Evolutionary conservation across 768 basidiomycete genomes (phyloP), one percentile per base, ranked within the genome.

Genomic region (Rhizopogon vinicolor): DNA sequence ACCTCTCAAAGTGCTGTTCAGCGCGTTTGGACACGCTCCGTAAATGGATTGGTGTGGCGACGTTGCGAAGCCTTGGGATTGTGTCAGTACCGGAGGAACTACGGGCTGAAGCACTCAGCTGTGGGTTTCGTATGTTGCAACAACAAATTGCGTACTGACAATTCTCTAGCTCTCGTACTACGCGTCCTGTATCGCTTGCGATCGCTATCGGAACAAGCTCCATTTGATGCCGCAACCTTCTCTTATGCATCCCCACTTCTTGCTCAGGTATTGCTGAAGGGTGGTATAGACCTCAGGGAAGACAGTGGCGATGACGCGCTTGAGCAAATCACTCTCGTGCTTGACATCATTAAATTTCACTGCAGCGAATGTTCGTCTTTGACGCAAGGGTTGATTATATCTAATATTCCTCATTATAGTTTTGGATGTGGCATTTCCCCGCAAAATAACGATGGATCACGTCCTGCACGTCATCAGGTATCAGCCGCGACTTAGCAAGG

Each of bases 121-220:
- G 70, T 58, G 12, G 14, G 51, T 53, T 31, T 44, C 28, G 14
- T 41, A 0, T 18, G 3, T 28, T 49, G 41, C 51, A 3, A 44
- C 48, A 35, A 18, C 41, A 8, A n/a, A 18, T 35, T 29, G 22
- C 5, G 25, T 45, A 22, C 14, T 62, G 39, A 57, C 28, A n/a
- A 28, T 41, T 41, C 35, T 42, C 22, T 55, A 94, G 94, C 77
- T 6, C 75, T 98, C 33, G 78, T 95, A 25, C 74, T 91, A 44
- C 89, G 97, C 28, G 85, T 98, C 1, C 75, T 99, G 2, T 89
- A 96, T 67, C 84, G 91, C 18, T 68, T 98, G 0, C 84, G 90
- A 18, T 87, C 81, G 55, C 75, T 95, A 3, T 85, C 91, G 0
- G 91, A 95, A 58, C 87, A 91, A 59, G 72, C 81, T 0, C 84